phyloP scores from a whole-genome alignment of 2,329 filamentous ascomycete genomes.

The Onygenales sp. region DNA sequence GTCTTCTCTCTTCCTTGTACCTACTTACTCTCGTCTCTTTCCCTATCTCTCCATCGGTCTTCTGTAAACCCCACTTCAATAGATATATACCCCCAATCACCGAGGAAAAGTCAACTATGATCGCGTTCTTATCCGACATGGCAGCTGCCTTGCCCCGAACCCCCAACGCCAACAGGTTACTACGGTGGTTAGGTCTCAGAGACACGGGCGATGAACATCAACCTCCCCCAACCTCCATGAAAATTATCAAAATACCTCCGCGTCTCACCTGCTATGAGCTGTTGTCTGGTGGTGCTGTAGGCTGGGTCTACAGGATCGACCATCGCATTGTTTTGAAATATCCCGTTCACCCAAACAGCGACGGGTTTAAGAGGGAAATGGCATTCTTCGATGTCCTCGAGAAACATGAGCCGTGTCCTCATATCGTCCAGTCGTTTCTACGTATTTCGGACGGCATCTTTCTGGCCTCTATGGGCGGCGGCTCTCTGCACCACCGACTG shows the following conservation, averaged over 20 bases:
- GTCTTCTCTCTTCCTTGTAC: background rate
- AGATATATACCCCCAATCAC: background rate
- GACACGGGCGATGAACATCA: background rate
- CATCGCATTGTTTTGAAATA: slow-evolving; percentile 5
- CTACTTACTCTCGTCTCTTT: background rate
- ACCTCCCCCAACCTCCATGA: background rate
- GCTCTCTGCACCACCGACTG: slow-evolving; percentile 4
- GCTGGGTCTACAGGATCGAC: slow-evolving; percentile 4
- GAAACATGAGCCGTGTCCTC: slow-evolving; percentile 6
- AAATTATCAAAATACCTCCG: slow-evolving; percentile 3
- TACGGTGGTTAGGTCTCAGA: background rate
- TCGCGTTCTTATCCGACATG: background rate
- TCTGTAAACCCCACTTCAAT: background rate
- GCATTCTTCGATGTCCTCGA: slow-evolving; percentile 6
- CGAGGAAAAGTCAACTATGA: background rate
- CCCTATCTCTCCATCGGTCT: background rate
- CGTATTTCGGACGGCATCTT: slow-evolving; percentile 5
- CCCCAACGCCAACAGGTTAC: background rate
- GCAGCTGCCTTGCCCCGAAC: background rate
- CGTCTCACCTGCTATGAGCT: slow-evolving; percentile 3
- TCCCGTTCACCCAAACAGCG: background rate
- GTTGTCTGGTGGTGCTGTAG: slow-evolving; percentile 2
- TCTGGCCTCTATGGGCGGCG: slow-evolving; percentile 3
- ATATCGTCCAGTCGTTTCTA: slow-evolving; percentile 8
- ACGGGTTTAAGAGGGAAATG: slow-evolving; percentile 5